These are phyloP conservation scores for Talaromyces rugulosus DNA, from an alignment of 2,329 filamentous ascomycete genomes.

Conservation along the genomic window DNA sequence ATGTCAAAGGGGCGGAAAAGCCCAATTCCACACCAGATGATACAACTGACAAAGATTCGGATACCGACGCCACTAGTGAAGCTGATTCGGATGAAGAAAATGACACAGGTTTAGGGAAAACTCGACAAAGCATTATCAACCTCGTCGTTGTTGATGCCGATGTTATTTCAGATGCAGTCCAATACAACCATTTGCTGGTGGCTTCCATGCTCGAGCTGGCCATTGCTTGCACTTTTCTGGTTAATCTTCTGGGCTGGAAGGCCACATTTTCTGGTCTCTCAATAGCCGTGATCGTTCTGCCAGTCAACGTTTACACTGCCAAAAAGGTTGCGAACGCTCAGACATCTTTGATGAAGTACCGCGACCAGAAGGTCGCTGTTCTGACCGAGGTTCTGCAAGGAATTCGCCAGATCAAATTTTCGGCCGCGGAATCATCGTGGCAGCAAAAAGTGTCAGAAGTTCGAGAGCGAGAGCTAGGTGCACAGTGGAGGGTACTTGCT, in stretches of 20 bases:
- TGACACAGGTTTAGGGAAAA: conserved; percentile 47
- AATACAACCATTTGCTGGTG: conserved; percentile 62
- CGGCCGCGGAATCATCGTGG: conserved; percentile 71
- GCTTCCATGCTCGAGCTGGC: conserved; percentile 59
- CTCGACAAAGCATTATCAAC: conserved; percentile 68
- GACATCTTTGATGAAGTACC: conserved; percentile 67
- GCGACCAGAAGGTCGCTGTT: conserved; percentile 72
- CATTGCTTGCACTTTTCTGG: conserved; percentile 65
- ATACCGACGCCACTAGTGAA: conserved; percentile 28
- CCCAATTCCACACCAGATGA: conserved; percentile 32
- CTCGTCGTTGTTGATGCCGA: conserved; percentile 71
- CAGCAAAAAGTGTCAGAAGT: conserved; percentile 64
- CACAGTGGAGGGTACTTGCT: conserved; percentile 63
- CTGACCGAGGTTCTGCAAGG: conserved; percentile 73
- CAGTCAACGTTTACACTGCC: conserved; percentile 64
- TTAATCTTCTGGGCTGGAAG: conserved; percentile 70
- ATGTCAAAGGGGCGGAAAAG: conserved; percentile 60
- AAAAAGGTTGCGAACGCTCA: conserved; percentile 62
- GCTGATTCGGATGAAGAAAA: conserved; percentile 31
- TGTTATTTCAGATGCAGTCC: conserved; percentile 64
- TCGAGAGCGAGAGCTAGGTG: conserved; percentile 62
- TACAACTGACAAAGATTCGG: conserved; percentile 25
- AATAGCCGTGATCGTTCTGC: conserved; percentile 61
- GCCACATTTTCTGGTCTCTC: conserved; percentile 62
- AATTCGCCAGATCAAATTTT: conserved; percentile 81